Percentiles rank a stretch among this genome's conserved stretches.
Conservation (phyloP, 2,329 filamentous ascomycete genomes). For the Penicillium decumbens region DNA sequence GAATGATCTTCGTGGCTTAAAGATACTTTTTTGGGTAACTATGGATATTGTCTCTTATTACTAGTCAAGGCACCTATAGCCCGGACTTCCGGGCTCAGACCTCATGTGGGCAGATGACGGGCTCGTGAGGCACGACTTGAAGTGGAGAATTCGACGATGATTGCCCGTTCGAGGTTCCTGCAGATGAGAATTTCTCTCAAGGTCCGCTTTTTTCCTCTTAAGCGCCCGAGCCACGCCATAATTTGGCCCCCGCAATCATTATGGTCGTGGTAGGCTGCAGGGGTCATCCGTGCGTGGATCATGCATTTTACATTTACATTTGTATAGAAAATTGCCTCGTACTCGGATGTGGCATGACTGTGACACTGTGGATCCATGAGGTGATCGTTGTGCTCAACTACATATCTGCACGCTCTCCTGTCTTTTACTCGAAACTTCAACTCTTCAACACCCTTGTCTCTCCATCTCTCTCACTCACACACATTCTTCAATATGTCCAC, state of each 20-base stretch:
- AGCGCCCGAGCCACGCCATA: conserved; percentile 24
- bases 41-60: neutral
- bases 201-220: conserved; percentile 16
- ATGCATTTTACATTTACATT: neutral
- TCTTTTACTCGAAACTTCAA: neutral
- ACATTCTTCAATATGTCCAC: conserved; percentile 29
- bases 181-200: conserved; percentile 11
- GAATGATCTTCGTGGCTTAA: neutral
- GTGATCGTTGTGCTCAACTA: conserved; percentile 8
- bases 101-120: conserved; percentile 15
- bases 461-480: neutral
- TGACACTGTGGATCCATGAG: conserved; percentile 11
- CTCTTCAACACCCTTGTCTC: neutral
- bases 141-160: conserved; percentile 7
- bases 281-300: conserved; percentile 4
- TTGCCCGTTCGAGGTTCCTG: conserved; percentile 24
- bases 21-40: neutral
- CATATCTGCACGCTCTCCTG: neutral
- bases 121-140: conserved; percentile 3
- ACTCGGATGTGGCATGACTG: conserved; percentile 13
- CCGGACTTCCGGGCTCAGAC: neutral
- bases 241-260: conserved; percentile 8
- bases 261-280: neutral
- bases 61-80: conserved; percentile 1
- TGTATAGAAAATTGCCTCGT: conserved; percentile 3